phyloP scores from a whole-genome alignment of 2,329 filamentous ascomycete genomes.

The Xylariales sp. region DNA sequence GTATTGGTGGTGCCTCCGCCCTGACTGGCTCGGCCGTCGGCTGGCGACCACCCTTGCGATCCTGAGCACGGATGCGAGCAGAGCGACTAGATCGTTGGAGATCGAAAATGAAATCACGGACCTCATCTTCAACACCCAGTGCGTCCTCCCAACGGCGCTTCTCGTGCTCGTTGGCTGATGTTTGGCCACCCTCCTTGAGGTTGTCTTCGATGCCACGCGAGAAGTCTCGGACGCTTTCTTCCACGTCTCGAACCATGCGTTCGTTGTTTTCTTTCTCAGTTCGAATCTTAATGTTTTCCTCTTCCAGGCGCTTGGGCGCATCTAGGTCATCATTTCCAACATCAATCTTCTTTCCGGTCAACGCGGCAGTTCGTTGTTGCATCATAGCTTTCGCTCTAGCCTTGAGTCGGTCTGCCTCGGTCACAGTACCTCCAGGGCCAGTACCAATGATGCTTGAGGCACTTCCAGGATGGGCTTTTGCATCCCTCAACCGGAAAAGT shows the following conservation, averaged over 20 bases:
- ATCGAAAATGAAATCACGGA: conserved; percentile 97
- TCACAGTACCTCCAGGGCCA: conserved; percentile 83
- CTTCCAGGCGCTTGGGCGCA: conserved; percentile 80
- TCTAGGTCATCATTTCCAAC: conserved; percentile 66
- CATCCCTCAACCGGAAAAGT: conserved; percentile 88
- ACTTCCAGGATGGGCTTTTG: conserved; percentile 82
- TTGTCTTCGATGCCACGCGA: conserved; percentile 78
- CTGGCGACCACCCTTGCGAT: conserved; percentile 40
- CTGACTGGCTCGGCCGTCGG: conserved; percentile 38
- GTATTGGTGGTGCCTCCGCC: conserved; percentile 41
- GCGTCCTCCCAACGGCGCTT: conserved; percentile 92
- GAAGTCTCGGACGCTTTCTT: conserved; percentile 91
- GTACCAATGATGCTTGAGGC: conserved; percentile 83
- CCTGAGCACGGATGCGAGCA: conserved; percentile 61
- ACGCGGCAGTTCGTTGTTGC: conserved; percentile 91
- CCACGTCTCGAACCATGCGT: conserved; percentile 92
- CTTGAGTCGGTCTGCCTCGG: conserved; percentile 91
- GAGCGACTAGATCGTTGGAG: conserved; percentile 82
- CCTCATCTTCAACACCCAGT: conserved; percentile 91
- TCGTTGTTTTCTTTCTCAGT: conserved; percentile 92
- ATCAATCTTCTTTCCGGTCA: conserved; percentile 79
- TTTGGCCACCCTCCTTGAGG: conserved; percentile 75
- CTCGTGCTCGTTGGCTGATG: conserved; percentile 81
- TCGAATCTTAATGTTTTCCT: conserved; percentile 76
- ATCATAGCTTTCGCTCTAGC: conserved; percentile 96